These are phyloP conservation scores for Cardamine resedifolia DNA, from an alignment of 345 rosid genomes.

Conservation along the genomic window DNA sequence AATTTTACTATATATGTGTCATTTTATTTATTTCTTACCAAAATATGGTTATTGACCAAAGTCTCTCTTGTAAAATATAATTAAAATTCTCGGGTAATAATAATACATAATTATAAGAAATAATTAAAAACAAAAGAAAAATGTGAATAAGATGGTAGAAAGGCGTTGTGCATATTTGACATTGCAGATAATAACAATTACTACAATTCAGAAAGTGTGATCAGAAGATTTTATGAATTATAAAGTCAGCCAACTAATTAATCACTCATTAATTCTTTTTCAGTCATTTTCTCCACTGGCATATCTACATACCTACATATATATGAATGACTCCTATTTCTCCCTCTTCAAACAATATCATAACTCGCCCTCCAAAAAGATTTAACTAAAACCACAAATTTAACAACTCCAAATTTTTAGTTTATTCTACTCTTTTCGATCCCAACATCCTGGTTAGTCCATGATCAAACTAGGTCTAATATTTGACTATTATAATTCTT, in stretches of 20 bases:
- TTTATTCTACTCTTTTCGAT: not conserved
- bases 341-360: not conserved
- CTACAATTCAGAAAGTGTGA: not conserved
- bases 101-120: not conserved
- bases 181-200: slow-evolving; percentile 1
- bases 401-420: not conserved
- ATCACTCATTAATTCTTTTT: slow-evolving; percentile 27
- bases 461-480: not conserved
- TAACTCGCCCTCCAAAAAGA: not conserved
- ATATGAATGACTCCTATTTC: not conserved
- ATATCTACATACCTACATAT: slow-evolving; percentile 8
- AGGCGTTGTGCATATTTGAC: slow-evolving; percentile 17
- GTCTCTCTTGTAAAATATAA: not conserved
- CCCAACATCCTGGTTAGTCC: slow-evolving; percentile 18
- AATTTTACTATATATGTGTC: not conserved
- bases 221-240: slow-evolving; percentile 9
- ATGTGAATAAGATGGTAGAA: not conserved
- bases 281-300: slow-evolving; percentile 26
- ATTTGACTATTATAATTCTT: not conserved
- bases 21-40: not conserved
- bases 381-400: not conserved
- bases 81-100: not conserved
- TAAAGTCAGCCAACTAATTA: slow-evolving; percentile 34
- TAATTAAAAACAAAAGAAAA: not conserved
- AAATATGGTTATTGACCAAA: not conserved